These are phyloP conservation scores for Clavispora asparagi DNA, from an alignment of 805 yeast species.

Conservation along the genomic window DNA sequence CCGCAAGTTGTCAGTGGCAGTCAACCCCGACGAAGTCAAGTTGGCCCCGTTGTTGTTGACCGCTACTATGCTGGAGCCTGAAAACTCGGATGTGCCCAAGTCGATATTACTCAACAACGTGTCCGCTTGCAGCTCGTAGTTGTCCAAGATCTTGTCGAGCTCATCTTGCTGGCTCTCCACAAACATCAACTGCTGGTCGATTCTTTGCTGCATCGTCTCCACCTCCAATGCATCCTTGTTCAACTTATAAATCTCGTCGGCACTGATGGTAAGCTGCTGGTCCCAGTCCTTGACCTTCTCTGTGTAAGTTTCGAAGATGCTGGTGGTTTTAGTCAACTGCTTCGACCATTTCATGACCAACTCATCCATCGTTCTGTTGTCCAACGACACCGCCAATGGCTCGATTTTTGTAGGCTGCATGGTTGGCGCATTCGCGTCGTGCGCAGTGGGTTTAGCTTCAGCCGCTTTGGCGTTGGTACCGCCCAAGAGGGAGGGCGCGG, in stretches of 20 bases:
- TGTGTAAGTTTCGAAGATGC: slow-evolving; percentile 71
- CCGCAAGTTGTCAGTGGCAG: slow-evolving; percentile 77
- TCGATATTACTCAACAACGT: slow-evolving; percentile 38
- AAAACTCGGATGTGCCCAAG: slow-evolving; percentile 15
- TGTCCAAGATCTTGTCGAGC: slow-evolving; percentile 72
- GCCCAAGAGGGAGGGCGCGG: slow-evolving; percentile 6
- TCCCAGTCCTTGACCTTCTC: slow-evolving; percentile 82
- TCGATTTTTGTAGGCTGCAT: slow-evolving; percentile 51
- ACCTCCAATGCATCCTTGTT: slow-evolving; percentile 76
- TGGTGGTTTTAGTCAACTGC: slow-evolving; percentile 68
- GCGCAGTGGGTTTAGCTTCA: neutral
- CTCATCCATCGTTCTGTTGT: slow-evolving; percentile 90
- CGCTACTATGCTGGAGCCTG: slow-evolving; percentile 7
- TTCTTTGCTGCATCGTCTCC: slow-evolving; percentile 76
- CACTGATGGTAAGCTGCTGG: slow-evolving; percentile 72
- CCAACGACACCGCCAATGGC: slow-evolving; percentile 70
- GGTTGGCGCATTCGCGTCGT: slow-evolving; percentile 17
- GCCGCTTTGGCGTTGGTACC: neutral
- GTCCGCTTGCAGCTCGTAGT: slow-evolving; percentile 75
- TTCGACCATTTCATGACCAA: slow-evolving; percentile 89
- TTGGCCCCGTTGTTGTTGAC: slow-evolving; percentile 2
- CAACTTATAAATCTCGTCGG: slow-evolving; percentile 74
- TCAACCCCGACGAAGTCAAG: slow-evolving; percentile 19
- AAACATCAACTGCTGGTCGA: slow-evolving; percentile 82
- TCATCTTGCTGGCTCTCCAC: slow-evolving; percentile 92